Conservation (phyloP, 1,284 basidiomycete genomes). For the Phylloboletellus chloephorus region DNA sequence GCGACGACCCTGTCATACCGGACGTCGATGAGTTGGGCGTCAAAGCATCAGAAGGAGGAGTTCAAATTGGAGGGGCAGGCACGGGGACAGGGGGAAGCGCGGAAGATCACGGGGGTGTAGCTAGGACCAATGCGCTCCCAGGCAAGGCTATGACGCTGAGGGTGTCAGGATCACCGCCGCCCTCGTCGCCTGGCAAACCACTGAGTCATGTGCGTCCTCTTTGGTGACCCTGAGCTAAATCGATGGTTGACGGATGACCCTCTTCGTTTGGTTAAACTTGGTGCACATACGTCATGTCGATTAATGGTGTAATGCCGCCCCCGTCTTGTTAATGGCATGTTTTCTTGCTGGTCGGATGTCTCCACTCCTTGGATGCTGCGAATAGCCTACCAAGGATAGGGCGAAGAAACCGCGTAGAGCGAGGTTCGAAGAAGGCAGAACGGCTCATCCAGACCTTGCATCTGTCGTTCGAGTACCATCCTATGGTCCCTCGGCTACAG, state of each 20-base stretch:
- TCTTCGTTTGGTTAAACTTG: slow-evolving; percentile 13
- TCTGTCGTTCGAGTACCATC: background rate
- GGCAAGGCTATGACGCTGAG: slow-evolving; percentile 22
- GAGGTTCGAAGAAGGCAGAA: slow-evolving; percentile 25
- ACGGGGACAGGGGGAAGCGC: slow-evolving; percentile 4
- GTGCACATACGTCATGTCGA: slow-evolving; percentile 30
- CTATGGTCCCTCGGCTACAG: background rate
- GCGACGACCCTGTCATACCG: slow-evolving; percentile 35
- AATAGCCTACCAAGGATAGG: slow-evolving; percentile 66
- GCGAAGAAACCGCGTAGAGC: slow-evolving; percentile 57
- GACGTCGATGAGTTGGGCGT: slow-evolving; percentile 58
- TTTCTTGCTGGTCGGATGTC: slow-evolving; percentile 30
- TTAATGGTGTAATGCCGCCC: slow-evolving; percentile 31
- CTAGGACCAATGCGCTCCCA: slow-evolving; percentile 14
- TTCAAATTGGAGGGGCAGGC: slow-evolving; percentile 18
- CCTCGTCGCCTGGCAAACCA: slow-evolving; percentile 50
- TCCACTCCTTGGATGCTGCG: slow-evolving; percentile 9
- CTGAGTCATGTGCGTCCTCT: slow-evolving; percentile 80
- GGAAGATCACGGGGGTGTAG: slow-evolving; percentile 15
- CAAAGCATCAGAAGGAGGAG: slow-evolving; percentile 33
- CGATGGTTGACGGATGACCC: slow-evolving; percentile 30
- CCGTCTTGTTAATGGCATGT: slow-evolving; percentile 26
- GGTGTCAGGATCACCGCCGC: slow-evolving; percentile 33
- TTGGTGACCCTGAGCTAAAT: slow-evolving; percentile 46
- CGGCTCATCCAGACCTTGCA: background rate